Evolutionary conservation across 202 grass and related monocot genomes (phyloP).

Genomic region (Hordeum pubiflorum): DNA sequence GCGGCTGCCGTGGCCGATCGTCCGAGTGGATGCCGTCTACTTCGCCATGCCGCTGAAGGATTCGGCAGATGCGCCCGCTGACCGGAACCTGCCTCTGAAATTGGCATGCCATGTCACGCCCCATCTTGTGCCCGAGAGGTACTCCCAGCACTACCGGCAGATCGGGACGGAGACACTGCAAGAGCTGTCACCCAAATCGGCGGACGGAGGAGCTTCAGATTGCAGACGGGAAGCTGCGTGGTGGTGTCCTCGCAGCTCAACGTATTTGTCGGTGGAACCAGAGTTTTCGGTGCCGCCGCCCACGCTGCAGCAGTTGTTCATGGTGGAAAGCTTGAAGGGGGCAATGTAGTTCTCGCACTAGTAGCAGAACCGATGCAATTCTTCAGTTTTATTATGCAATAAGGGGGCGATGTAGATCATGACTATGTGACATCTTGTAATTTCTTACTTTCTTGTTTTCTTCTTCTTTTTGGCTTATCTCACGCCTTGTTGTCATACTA

Average conservation of each 20-base stretch:
- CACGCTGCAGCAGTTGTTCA: not conserved
- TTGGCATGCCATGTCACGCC: not conserved
- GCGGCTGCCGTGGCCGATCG: not conserved
- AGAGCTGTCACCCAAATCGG: not conserved
- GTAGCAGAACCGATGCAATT: not conserved
- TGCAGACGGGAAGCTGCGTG: not conserved
- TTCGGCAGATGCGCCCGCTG: not conserved
- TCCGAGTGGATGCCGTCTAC: not conserved
- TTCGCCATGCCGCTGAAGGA: not conserved
- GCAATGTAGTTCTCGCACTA: not conserved
- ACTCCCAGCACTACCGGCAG: not conserved
- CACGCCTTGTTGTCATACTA: no score
- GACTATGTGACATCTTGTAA: no score
- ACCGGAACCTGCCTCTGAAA: not conserved
- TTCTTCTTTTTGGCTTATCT: no score
- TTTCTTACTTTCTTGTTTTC: no score
- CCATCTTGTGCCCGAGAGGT: not conserved
- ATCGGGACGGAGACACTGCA: not conserved
- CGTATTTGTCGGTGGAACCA: not conserved
- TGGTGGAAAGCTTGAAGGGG: not conserved
- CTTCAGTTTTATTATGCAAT: no score
- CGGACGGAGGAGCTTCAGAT: not conserved
- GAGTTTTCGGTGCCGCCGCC: not conserved
- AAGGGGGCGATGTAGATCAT: no score
- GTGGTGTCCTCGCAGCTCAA: not conserved